Evolutionary conservation across 2,329 filamentous ascomycete genomes (phyloP).

Genomic region (Metarhizium guizhouense): DNA sequence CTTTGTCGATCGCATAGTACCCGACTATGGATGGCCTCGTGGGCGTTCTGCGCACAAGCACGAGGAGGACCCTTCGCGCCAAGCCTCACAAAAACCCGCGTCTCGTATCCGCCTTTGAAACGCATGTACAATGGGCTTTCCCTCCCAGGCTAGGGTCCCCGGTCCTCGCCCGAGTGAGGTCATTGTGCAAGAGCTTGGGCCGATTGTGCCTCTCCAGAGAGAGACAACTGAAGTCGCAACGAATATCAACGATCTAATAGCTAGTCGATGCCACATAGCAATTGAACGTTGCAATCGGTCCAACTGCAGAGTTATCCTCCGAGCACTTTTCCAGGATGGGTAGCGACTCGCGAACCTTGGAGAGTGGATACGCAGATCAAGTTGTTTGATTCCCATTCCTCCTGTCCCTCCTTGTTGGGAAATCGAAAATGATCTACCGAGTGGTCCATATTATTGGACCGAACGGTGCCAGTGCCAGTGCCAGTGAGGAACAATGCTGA

Average conservation of each 20-base stretch:
- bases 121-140: background rate
- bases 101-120: background rate
- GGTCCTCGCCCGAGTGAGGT: background rate
- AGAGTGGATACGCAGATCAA: background rate
- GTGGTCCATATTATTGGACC: background rate
- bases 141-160: background rate
- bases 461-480: background rate
- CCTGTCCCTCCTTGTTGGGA: background rate
- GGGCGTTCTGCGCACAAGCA: background rate
- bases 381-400: background rate
- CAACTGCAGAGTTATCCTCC: background rate
- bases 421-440: background rate
- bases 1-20: background rate
- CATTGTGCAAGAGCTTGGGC: background rate
- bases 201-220: too few relatives aligned
- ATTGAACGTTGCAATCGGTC: background rate
- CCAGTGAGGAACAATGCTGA: background rate
- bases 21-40: background rate
- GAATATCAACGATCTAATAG: background rate
- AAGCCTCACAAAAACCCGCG: background rate
- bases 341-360: background rate
- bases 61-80: background rate
- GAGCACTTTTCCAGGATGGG: background rate
- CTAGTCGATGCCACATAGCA: background rate
- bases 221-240: background rate